Conservation (phyloP, 2,329 filamentous ascomycete species). For the Tolypocladium endophyticum region DNA sequence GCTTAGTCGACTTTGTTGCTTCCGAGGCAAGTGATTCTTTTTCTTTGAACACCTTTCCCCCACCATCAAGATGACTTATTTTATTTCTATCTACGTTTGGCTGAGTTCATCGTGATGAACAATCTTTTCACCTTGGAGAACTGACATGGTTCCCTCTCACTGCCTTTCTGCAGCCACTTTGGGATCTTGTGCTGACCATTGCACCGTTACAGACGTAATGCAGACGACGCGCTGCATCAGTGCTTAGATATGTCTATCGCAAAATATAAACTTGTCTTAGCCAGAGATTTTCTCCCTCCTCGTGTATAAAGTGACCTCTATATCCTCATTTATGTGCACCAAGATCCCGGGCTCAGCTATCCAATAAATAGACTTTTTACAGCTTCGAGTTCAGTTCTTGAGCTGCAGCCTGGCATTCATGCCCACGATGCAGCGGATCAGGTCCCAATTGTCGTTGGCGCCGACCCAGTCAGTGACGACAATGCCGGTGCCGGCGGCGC, state of each 20-base stretch:
- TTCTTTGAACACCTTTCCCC: background rate
- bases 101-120: conserved; percentile 48
- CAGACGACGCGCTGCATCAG: background rate
- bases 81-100: conserved; percentile 30
- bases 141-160: conserved; percentile 28
- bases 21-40: background rate
- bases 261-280: background rate
- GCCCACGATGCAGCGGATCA: conserved; percentile 76
- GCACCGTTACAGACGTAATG: background rate
- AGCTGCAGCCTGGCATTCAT: conserved; percentile 68
- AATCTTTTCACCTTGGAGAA: conserved; percentile 51
- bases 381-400: conserved; percentile 21
- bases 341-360: background rate
- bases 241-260: background rate
- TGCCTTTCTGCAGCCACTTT: background rate
- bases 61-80: conserved; percentile 38
- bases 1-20: background rate
- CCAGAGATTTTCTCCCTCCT: background rate
- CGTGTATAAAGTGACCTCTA: background rate
- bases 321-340: background rate
- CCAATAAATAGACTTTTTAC: background rate
- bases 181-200: background rate
- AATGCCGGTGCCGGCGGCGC: conserved; percentile 72
- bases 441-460: conserved; percentile 76
- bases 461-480: conserved; percentile 94